Base-by-base conservation (phyloP, 345 rosid species). In the Gossypium bickii region DNA sequence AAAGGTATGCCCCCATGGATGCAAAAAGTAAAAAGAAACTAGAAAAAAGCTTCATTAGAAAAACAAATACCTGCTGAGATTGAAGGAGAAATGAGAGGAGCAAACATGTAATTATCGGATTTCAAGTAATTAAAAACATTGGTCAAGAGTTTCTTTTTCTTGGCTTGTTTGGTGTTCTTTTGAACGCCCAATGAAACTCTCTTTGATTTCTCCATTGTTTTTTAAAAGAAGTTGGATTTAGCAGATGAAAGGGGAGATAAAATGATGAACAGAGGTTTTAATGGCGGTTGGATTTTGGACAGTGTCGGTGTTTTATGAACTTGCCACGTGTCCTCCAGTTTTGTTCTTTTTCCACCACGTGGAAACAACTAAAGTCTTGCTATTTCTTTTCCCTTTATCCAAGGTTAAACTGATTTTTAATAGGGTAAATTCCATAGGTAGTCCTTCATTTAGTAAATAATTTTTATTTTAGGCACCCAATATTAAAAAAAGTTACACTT, bases 81-180 rank as follows among this genome's bases (percentile, higher is more conserved):
- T 29, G 80, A 67, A 71, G 62, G 67, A 22, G 84, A 72, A 48
- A 87, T 8, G 44, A 83, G 78, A 67, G 89, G 90, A 82, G 85
- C 80, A 70, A 80, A 84, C 85, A 89, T 78, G 82, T 86, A 80
- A 5, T 56, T 65, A 78, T 89, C 84, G 24, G 82, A 78, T 55
- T 79, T 76, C 22, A 91, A 85, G 79, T 82, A 88, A 34, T 81
- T 45, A 2, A 74, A 74, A n/a, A 83, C 67, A 41, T 47, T 77
- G 49, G 60, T 78, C 12, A 86, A 41, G 44, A 76, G n/a, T 27
- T 67, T 75, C 67, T 51, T 81, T 74, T 38, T 78, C 41, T 34
- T 84, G 16, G 47, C 66, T 72, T 76, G 57, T 24, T 64, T 64
- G 16, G 51, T 64, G 16, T 74, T 76, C 66, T 66, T 86, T 52